Conservation (phyloP, 768 basidiomycete genomes). For the Aureoboletus auriporus region DNA sequence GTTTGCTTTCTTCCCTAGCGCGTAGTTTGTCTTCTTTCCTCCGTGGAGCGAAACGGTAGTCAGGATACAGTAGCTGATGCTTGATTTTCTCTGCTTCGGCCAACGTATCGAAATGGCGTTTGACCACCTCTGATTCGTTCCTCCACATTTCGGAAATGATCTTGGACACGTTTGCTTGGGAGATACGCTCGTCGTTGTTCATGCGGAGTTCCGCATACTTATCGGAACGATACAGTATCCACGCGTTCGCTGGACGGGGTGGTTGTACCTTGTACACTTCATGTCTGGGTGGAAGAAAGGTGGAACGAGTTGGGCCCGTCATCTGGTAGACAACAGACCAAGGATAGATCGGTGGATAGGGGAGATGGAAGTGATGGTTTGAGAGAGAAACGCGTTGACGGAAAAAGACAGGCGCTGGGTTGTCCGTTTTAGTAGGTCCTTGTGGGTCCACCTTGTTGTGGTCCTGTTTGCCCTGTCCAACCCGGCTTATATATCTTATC, state of each 20-base stretch:
- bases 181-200: slow-evolving; percentile 23
- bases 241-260: slow-evolving; percentile 76
- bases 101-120: slow-evolving; percentile 46
- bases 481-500: too few species aligned
- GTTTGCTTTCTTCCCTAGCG: slow-evolving; percentile 36
- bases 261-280: slow-evolving; percentile 29
- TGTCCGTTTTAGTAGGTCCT: slow-evolving; percentile 32
- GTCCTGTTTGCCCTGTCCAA: slow-evolving; percentile 19
- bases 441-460: slow-evolving; percentile 35
- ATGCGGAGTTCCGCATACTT: slow-evolving; percentile 32
- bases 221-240: slow-evolving; percentile 76
- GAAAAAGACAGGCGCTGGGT: slow-evolving; percentile 18
- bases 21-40: slow-evolving; percentile 50
- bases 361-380: slow-evolving; percentile 15
- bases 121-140: slow-evolving; percentile 44
- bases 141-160: slow-evolving; percentile 64
- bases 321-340: slow-evolving; percentile 16
- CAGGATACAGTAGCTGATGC: slow-evolving; percentile 49
- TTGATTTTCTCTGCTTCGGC: slow-evolving; percentile 52
- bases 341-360: slow-evolving; percentile 3
- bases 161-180: slow-evolving; percentile 65
- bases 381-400: slow-evolving; percentile 27
- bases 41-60: slow-evolving; percentile 54
- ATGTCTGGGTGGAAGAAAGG: not conserved
- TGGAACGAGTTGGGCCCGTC: slow-evolving; percentile 18